phyloP scores from a whole-genome alignment of 1,284 basidiomycete genomes.

The Fomes fomentarius region DNA sequence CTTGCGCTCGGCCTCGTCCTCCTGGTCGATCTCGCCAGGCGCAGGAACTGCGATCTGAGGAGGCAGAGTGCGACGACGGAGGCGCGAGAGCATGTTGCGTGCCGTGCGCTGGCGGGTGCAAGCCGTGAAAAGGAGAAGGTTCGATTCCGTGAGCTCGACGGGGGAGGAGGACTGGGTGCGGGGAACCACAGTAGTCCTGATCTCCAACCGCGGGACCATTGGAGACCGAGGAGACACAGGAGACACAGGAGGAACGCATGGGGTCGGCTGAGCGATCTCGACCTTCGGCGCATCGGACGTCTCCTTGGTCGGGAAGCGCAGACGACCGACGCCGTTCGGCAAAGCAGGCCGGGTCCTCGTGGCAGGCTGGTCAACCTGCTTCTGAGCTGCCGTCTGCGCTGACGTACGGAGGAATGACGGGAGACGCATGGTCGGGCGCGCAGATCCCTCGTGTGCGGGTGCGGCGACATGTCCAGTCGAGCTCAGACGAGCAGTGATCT shows the following conservation, averaged over 20 bases:
- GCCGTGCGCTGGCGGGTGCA: constrained; percentile 52
- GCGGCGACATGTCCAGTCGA: constrained; percentile 36
- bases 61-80: constrained; percentile 56
- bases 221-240: constrained; percentile 41
- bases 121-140: constrained; percentile 47
- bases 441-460: constrained; percentile 21
- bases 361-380: constrained; percentile 1
- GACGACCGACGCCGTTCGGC: constrained; percentile 51
- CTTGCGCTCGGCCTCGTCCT: constrained; percentile 38
- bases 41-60: constrained; percentile 24
- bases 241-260: constrained; percentile 29
- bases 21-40: constrained; percentile 29
- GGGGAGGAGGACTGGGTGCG: constrained; percentile 46
- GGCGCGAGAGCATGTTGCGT: constrained; percentile 64
- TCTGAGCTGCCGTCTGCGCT: constrained; percentile 16
- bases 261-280: constrained; percentile 25
- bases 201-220: constrained; percentile 44
- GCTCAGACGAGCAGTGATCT: constrained; percentile 68
- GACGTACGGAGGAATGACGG: constrained; percentile 47
- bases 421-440: constrained; percentile 38
- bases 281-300: constrained; percentile 31
- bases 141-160: constrained; percentile 54
- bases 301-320: constrained; percentile 41
- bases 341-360: constrained; percentile 38
- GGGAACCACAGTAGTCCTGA: constrained; percentile 54